Conservation (phyloP, 495 filamentous ascomycete species). For the Penicilliopsis zonata region DNA sequence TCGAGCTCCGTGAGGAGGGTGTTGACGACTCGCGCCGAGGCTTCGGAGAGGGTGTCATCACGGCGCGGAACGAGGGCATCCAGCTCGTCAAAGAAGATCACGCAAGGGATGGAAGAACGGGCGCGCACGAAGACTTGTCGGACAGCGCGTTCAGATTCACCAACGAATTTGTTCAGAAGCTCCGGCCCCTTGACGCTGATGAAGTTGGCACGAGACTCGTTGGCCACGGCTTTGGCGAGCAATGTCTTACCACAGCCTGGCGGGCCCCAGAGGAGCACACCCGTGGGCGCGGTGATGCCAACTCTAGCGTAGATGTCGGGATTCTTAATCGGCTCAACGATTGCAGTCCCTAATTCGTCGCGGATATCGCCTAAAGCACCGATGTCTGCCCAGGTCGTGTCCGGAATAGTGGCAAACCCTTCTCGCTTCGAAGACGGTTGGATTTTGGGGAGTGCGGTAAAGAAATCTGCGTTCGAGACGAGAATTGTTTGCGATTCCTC, state of each 20-base stretch:
- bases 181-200: slow-evolving; percentile 96
- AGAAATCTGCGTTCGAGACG: slow-evolving; percentile 54
- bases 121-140: slow-evolving; percentile 88
- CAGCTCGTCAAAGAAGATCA: slow-evolving; percentile 96
- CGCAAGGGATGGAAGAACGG: slow-evolving; percentile 74
- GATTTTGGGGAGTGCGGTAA: slow-evolving; percentile 68
- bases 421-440: slow-evolving; percentile 91
- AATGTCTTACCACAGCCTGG: slow-evolving; percentile 96
- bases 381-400: slow-evolving; percentile 90
- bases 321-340: slow-evolving; percentile 83
- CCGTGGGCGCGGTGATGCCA: slow-evolving; percentile 79
- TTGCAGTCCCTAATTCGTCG: slow-evolving; percentile 71
- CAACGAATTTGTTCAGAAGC: slow-evolving; percentile 89
- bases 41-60: slow-evolving; percentile 70
- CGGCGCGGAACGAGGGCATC: slow-evolving; percentile 83
- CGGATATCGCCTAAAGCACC: slow-evolving; percentile 73
- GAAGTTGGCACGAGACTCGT: slow-evolving; percentile 92
- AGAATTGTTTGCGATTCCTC: slow-evolving; percentile 31
- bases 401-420: slow-evolving; percentile 94
- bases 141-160: slow-evolving; percentile 86
- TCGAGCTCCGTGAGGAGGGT: slow-evolving; percentile 95
- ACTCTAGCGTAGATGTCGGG: slow-evolving; percentile 70
- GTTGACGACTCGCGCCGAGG: slow-evolving; percentile 83
- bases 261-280: slow-evolving; percentile 92
- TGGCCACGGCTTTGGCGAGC: slow-evolving; percentile 90